A percentile compares a stretch with the other conserved stretches of the same genome.
These are phyloP conservation scores for Hyaloperonospora arabidopsidis DNA, from an alignment of 352 stramenopile genomes.

Conservation along the genomic window DNA sequence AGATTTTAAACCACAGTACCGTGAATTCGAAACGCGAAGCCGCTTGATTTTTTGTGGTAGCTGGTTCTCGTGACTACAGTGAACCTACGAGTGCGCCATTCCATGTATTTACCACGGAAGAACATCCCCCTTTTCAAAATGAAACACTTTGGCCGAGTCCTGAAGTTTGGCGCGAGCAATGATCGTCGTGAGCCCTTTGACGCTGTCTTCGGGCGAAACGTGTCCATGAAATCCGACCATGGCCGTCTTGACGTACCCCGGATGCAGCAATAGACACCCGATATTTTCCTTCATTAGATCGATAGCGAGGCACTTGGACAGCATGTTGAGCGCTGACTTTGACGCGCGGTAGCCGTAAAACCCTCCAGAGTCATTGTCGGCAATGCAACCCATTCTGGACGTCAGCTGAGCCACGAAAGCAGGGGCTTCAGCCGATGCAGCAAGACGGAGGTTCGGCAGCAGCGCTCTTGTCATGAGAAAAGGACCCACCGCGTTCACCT, in stretches of 20 bases:
- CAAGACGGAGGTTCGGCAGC: conserved; percentile 39
- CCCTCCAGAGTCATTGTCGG: conserved; percentile 23
- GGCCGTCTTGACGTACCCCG: conserved; percentile 52
- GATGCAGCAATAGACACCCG: conserved; percentile 45
- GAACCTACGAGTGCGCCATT: too few relatives aligned
- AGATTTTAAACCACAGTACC: too few relatives aligned
- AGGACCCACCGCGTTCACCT: conserved; percentile 54
- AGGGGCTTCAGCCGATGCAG: conserved; percentile 17
- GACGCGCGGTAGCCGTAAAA: conserved; percentile 69
- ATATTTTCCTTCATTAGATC: conserved; percentile 49
- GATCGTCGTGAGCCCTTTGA: conserved; percentile 34
- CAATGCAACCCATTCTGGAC: conserved; percentile 38
- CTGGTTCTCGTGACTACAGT: too few relatives aligned
- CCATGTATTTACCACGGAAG: conserved; percentile 35
- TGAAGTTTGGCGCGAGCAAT: conserved; percentile 30
- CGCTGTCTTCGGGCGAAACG: conserved; percentile 32
- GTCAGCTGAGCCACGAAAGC: conserved; percentile 45
- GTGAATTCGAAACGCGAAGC: too few relatives aligned
- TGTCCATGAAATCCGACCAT: conserved; percentile 37
- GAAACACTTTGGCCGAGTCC: conserved; percentile 39
- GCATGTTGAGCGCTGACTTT: conserved; percentile 76
- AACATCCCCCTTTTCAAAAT: conserved; percentile 35
- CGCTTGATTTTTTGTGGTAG: too few relatives aligned
- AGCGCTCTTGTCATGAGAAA: conserved; percentile 55
- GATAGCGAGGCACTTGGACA: conserved; percentile 42